phyloP scores from a whole-genome alignment of 495 filamentous ascomycete genomes.

The Baudoinia panamericana region DNA sequence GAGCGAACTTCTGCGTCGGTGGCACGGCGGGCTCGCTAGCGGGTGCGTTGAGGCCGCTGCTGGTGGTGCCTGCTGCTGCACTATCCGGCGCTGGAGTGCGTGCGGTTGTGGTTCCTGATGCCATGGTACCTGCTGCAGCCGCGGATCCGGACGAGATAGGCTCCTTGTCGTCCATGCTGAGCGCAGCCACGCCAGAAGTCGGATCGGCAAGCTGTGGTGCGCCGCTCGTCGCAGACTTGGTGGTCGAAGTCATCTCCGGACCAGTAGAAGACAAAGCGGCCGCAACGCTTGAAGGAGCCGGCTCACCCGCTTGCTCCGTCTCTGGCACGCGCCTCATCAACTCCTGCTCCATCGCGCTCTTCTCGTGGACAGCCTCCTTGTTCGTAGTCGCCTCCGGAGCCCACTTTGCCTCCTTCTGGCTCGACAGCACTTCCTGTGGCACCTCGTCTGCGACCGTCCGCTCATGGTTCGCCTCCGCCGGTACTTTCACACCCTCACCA shows the following conservation, averaged over 20 bases:
- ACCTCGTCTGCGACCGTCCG: slow-evolving; percentile 3
- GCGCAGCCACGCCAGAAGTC: slow-evolving; percentile 18
- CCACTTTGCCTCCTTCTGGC: slow-evolving; percentile 11
- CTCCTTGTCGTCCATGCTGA: slow-evolving; percentile 15
- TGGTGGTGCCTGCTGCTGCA: too few species aligned
- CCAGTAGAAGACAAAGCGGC: slow-evolving; percentile 9
- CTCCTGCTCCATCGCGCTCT: slow-evolving; percentile 19
- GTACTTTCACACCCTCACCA: slow-evolving; percentile 2
- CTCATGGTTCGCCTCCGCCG: neutral
- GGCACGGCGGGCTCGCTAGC: slow-evolving; percentile 8
- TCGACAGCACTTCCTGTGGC: slow-evolving; percentile 3
- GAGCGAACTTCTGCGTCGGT: neutral
- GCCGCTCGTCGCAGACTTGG: slow-evolving; percentile 1
- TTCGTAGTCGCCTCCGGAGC: slow-evolving; percentile 20
- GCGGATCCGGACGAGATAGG: neutral
- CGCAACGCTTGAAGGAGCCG: slow-evolving; percentile 20
- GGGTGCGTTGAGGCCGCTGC: slow-evolving; percentile 17
- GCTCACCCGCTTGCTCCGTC: slow-evolving; percentile 22
- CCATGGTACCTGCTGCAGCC: too few species aligned
- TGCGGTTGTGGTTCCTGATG: too few species aligned
- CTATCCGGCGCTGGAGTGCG: too few species aligned
- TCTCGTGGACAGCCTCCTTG: slow-evolving; percentile 19
- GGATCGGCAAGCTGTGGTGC: slow-evolving; percentile 17
- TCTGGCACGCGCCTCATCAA: slow-evolving; percentile 17
- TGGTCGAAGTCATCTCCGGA: neutral